phyloP scores from a whole-genome alignment of 2,329 filamentous ascomycete species.

The Penicillium freii region DNA sequence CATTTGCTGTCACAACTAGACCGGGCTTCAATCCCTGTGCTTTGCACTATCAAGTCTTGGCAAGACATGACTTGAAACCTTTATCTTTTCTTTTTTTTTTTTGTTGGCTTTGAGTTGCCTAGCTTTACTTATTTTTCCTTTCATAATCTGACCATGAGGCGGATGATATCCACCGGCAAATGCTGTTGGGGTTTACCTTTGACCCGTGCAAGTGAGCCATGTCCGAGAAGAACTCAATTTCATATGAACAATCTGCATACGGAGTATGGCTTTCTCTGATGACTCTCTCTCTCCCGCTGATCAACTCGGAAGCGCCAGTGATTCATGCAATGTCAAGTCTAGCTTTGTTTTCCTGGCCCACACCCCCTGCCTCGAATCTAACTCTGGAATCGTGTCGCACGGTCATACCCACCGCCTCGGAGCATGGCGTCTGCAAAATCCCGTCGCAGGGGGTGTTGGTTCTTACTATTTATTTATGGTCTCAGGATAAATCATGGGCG shows the following conservation, averaged over 20 bases:
- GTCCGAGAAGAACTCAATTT: not conserved
- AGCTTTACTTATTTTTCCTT: not conserved
- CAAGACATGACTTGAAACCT: constrained; percentile 9
- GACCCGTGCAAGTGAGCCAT: not conserved
- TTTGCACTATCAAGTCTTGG: constrained; percentile 10
- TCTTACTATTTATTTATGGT: constrained; percentile 2
- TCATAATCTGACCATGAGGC: not conserved
- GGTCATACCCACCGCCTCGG: constrained; percentile 11
- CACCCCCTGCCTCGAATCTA: constrained; percentile 2
- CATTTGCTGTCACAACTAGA: constrained; percentile 1
- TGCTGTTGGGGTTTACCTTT: not conserved
- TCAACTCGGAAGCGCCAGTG: not conserved
- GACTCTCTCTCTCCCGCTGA: not conserved
- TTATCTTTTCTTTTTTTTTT: constrained; percentile 1
- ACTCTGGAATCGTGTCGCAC: constrained; percentile 8
- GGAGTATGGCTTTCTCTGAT: not conserved
- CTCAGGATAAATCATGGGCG: constrained; percentile 8
- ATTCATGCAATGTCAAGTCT: not conserved
- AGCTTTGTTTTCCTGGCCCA: not conserved
- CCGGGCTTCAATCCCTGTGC: constrained; percentile 2
- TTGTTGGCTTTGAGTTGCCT: not conserved
- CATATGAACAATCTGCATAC: not conserved
- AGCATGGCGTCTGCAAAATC: constrained; percentile 12
- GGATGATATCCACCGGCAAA: not conserved
- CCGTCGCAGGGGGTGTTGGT: constrained; percentile 6